phyloP scores from a whole-genome alignment of 176 grass and related monocot species.

The Stipa capillata region DNA sequence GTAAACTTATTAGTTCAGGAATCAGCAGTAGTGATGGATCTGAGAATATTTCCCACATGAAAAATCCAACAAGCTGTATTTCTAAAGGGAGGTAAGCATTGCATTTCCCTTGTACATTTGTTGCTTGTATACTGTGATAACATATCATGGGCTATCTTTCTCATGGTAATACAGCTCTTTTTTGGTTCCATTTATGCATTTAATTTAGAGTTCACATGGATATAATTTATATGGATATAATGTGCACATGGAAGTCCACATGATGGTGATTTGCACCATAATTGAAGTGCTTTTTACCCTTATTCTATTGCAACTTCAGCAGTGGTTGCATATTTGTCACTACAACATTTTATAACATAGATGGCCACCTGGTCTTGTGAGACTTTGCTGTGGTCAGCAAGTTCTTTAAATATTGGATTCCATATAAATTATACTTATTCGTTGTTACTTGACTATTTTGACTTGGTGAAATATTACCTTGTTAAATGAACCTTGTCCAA shows the following conservation, averaged over 20 bases:
- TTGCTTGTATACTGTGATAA: neutral
- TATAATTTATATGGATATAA: neutral
- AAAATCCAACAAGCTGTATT: slow-evolving; percentile 41
- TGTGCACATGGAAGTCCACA: neutral
- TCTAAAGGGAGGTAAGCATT: slow-evolving; percentile 46
- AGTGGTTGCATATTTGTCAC: neutral
- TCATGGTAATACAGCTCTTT: neutral
- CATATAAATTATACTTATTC: neutral
- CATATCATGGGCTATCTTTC: neutral
- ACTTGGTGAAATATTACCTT: neutral
- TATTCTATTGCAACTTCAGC: neutral
- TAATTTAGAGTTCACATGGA: neutral
- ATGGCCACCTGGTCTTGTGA: neutral
- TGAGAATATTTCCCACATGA: slow-evolving; percentile 27
- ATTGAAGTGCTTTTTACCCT: neutral
- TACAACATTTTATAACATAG: neutral
- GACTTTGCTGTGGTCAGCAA: neutral
- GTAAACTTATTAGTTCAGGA: slow-evolving; percentile 46
- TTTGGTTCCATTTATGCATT: neutral
- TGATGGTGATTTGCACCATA: neutral
- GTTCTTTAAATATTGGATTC: neutral
- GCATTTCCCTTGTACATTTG: neutral
- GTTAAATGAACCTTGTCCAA: neutral
- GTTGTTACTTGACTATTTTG: neutral
- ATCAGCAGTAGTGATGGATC: slow-evolving; percentile 6